Conservation (phyloP, 2,329 filamentous ascomycete species). For the Chaetothyriales sp. region DNA sequence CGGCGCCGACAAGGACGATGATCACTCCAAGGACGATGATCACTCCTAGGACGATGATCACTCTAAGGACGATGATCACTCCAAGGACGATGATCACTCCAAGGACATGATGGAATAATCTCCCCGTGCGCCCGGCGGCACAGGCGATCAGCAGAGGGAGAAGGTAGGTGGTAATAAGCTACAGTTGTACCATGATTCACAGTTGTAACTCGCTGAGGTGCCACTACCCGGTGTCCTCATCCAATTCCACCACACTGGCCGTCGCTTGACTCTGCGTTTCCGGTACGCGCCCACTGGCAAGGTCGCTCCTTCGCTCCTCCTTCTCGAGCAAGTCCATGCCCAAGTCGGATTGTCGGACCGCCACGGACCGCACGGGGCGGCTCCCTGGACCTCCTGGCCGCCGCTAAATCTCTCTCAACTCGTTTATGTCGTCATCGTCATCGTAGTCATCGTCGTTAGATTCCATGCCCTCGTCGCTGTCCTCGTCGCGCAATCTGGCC, state of each 20-base stretch:
- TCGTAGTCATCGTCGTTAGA: conserved; percentile 11
- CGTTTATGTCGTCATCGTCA: conserved; percentile 16
- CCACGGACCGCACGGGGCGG: conserved; percentile 3
- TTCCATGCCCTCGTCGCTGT: conserved; percentile 16
- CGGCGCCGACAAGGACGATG: too few species aligned
- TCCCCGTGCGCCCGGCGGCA: neutral
- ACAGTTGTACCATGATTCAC: too few species aligned
- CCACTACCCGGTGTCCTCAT: neutral
- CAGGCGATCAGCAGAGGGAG: neutral
- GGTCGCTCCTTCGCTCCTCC: neutral
- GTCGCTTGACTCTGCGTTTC: neutral
- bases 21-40: too few species aligned
- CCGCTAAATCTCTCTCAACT: conserved; percentile 12
- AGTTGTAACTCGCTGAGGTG: too few species aligned
- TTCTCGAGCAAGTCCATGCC: neutral
- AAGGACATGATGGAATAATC: too few species aligned
- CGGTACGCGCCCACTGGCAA: neutral
- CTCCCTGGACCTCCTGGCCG: conserved; percentile 9
- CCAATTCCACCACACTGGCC: neutral
- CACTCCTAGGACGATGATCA: too few species aligned
- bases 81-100: too few species aligned
- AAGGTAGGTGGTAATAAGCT: neutral
- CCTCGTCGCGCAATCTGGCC: conserved; percentile 17
- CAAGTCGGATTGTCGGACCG: neutral
- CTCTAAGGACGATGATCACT: too few species aligned